Base-by-base conservation (phyloP, 1,139 yeast genomes). In the Geotrichum bryndzae region DNA sequence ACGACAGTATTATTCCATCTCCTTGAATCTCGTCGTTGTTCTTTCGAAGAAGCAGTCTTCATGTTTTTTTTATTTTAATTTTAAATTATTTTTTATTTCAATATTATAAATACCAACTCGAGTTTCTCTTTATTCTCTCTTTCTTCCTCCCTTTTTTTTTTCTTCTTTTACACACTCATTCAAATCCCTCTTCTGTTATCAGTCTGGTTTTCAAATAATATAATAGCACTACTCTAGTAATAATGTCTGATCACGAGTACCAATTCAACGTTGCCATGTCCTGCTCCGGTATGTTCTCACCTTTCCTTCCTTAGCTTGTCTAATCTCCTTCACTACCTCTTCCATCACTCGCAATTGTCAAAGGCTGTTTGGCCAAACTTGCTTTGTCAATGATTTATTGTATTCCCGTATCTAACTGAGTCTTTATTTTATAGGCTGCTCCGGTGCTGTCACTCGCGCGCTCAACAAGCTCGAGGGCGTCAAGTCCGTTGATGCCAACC, bases 391-490 rank as follows among this genome's bases (percentile, higher is more conserved):
- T 27, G 31, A 8, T 27, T 23, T 11, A 4, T n/a, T 25, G 23
- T 22, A 22, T 18, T 13, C 18, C 41, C 31, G 13, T 53, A 11
- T 11, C 31, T 38, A 29, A 22, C 54, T 13, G 25, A 27, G 13
- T 5, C 1, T 51, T 15, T 51, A 2, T 29, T 50, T 29, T 53
- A 1, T 53, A 70, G 89, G 97, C 38, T 94, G 99, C 76, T 88
- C 96, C 23, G 84, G 82, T 63, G 97, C 99, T 11, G 89, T 94
- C 59, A 84, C 86, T 73, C 83, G 91, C 70, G 98, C 86, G 0
- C 81, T 94, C 63, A 81, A 79, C 61, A 84, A 82, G 70, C 80
- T 90, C 54, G 87, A 85, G 45, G 97, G 96, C 3, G 95, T 92
- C 58, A 80, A 86, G 62, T 53, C 62, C 54, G 79, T 86, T 46